Conservation (phyloP, 1,284 basidiomycete species). For the Cutaneotrichosporon sp. region DNA sequence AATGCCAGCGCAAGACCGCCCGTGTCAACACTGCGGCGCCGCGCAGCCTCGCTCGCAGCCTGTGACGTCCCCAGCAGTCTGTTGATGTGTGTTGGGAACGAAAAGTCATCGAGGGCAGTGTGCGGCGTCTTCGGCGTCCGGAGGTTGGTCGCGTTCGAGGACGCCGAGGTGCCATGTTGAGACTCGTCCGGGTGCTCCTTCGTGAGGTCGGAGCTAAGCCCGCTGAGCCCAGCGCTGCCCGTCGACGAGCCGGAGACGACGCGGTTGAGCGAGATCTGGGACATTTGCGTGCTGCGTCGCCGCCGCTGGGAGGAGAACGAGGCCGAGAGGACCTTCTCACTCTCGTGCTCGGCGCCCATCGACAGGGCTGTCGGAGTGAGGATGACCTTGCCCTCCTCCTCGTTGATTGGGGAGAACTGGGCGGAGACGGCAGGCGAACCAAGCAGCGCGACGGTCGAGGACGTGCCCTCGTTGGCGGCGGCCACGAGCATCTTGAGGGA, state of each 20-base stretch:
- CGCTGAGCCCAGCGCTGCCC: neutral
- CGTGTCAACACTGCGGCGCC: conserved; percentile 77
- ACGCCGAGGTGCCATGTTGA: neutral
- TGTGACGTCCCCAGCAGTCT: conserved; percentile 1
- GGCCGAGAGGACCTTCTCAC: conserved; percentile 37
- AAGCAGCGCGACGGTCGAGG: conserved; percentile 10
- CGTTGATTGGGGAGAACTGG: conserved; percentile 6
- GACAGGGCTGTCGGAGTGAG: conserved; percentile 45
- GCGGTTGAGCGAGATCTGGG: conserved; percentile 5
- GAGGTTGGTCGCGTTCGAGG: neutral
- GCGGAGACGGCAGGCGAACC: neutral
- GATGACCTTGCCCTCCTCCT: conserved; percentile 33
- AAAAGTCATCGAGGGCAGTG: conserved; percentile 2
- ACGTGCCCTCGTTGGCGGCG: conserved; percentile 32
- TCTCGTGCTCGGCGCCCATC: conserved; percentile 45
- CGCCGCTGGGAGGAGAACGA: conserved; percentile 11
- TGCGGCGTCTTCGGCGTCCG: neutral
- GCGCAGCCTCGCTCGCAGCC: conserved; percentile 3
- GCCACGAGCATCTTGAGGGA: conserved; percentile 35
- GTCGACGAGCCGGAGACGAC: conserved; percentile 3
- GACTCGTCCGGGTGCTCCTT: neutral
- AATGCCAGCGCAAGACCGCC: conserved; percentile 79
- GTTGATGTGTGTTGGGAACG: conserved; percentile 2
- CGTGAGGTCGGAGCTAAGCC: neutral
- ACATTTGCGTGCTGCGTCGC: conserved; percentile 13